phyloP scores from a whole-genome alignment of 306 rosid species.

The Castanea sativa region DNA sequence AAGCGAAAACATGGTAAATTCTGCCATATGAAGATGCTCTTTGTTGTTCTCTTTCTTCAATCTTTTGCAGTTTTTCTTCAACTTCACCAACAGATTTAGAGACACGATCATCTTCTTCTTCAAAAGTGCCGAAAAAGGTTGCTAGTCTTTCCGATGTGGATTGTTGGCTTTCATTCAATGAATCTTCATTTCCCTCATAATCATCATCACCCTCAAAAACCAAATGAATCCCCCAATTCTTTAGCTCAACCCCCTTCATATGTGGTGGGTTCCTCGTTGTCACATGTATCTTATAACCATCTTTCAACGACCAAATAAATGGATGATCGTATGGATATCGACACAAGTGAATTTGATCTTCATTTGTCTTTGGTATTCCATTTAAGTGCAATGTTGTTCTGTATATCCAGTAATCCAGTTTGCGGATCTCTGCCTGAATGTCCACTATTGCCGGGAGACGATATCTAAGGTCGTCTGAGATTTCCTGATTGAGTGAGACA shows the following conservation, averaged over 20 bases:
- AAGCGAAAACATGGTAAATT: too few relatives aligned
- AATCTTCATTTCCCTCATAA: constrained; percentile 50
- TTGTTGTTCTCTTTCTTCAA: too few relatives aligned
- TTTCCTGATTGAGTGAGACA: constrained; percentile 43
- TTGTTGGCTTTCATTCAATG: constrained; percentile 26
- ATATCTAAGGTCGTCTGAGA: constrained; percentile 12
- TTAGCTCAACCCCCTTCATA: constrained; percentile 44
- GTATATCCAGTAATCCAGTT: constrained; percentile 20
- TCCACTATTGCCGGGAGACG: constrained; percentile 28
- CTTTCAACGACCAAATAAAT: constrained; percentile 27
- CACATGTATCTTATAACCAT: constrained; percentile 41
- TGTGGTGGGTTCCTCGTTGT: constrained; percentile 24
- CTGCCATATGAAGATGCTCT: too few relatives aligned
- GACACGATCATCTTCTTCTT: neutral
- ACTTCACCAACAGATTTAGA: neutral
- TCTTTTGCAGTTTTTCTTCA: too few relatives aligned
- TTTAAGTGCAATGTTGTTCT: constrained; percentile 16
- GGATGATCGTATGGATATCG: constrained; percentile 28
- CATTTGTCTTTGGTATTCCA: constrained; percentile 51
- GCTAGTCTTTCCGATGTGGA: constrained; percentile 55
- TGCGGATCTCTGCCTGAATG: constrained; percentile 40
- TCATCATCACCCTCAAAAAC: constrained; percentile 63
- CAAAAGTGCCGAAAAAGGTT: constrained; percentile 27
- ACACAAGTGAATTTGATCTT: constrained; percentile 53
- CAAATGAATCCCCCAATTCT: constrained; percentile 42